Conservation (phyloP, 768 basidiomycete genomes). For the Pseudohyphozyma bogoriensis region DNA sequence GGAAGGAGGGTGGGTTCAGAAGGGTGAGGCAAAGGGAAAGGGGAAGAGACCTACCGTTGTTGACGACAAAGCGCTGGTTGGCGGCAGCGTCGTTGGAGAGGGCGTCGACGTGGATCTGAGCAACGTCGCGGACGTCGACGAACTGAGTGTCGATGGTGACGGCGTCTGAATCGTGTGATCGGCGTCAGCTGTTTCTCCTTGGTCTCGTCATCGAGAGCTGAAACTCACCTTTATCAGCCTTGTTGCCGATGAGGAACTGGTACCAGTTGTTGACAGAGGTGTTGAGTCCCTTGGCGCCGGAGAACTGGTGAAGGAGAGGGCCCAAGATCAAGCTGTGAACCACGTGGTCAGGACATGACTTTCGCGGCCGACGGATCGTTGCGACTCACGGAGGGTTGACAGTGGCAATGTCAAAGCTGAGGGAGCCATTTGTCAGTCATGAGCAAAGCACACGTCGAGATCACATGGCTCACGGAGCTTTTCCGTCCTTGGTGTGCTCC, state of each 20-base stretch:
- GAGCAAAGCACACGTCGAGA: no score
- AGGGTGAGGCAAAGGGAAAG: no score
- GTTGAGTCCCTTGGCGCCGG: slow-evolving; percentile 39
- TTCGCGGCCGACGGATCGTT: no score
- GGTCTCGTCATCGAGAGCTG: no score
- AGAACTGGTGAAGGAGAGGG: slow-evolving; percentile 40
- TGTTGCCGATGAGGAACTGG: slow-evolving; percentile 22
- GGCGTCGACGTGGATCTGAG: slow-evolving; percentile 35
- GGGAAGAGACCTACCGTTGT: slow-evolving; percentile 11
- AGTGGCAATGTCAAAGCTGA: slow-evolving; percentile 47
- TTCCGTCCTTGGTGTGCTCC: slow-evolving; percentile 33
- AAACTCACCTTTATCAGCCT: no score
- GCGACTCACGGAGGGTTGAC: slow-evolving; percentile 54
- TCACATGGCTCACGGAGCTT: no score
- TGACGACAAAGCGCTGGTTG: slow-evolving; percentile 28
- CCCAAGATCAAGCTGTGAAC: slow-evolving; percentile 36
- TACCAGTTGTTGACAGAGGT: slow-evolving; percentile 31
- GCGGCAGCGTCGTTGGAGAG: slow-evolving; percentile 30
- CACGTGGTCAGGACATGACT: no score
- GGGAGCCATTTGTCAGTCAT: no score
- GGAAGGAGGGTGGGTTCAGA: no score
- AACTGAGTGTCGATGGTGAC: slow-evolving; percentile 19
- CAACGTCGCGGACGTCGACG: slow-evolving; percentile 42
- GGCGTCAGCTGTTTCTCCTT: no score
- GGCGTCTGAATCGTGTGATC: no score